A percentile compares a stretch with the other conserved stretches of the same genome.
Evolutionary conservation across 306 rosid genomes (phyloP).

Genomic region (Carpinus fangiana): DNA sequence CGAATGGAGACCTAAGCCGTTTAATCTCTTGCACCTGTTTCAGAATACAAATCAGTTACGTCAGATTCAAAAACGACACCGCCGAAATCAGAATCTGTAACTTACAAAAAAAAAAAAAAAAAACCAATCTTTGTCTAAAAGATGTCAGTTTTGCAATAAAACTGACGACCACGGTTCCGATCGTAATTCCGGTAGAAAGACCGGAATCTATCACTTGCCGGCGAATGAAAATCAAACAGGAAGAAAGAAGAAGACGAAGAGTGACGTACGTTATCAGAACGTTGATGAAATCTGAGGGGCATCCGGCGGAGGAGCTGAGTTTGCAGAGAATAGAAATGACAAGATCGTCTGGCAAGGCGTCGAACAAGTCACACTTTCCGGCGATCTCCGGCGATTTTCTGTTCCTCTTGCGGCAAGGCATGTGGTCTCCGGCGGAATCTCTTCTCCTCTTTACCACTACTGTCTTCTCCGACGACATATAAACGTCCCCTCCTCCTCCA

Average conservation of each 20-base stretch:
- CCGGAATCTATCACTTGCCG: not conserved
- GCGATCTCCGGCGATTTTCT: conserved; percentile 24
- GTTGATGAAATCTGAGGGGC: conserved; percentile 68
- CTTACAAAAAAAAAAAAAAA: not conserved
- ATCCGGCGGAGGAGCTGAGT: conserved; percentile 55
- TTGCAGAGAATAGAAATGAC: conserved; percentile 61
- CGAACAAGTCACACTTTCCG: conserved; percentile 47
- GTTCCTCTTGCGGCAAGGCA: conserved; percentile 44
- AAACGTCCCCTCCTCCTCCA: not conserved
- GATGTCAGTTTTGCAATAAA: not conserved
- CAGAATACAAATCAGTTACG: conserved; percentile 14
- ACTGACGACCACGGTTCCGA: not conserved
- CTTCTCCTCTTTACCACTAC: conserved; percentile 36
- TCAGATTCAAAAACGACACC: conserved; percentile 10
- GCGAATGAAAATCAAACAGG: not conserved
- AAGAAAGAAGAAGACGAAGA: not conserved
- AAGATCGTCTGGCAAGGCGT: conserved; percentile 75
- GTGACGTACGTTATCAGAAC: conserved; percentile 64
- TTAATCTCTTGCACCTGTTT: conserved; percentile 76
- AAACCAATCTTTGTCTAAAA: not conserved
- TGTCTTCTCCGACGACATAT: conserved; percentile 24
- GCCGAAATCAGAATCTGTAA: not conserved
- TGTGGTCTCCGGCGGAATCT: conserved; percentile 24
- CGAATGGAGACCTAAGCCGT: conserved; percentile 55
- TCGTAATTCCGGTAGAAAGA: not conserved